A percentile compares a stretch with the other conserved stretches of the same genome.
These are phyloP conservation scores for Aureobasidium lini DNA, from an alignment of 2,329 filamentous ascomycete genomes.

Conservation along the genomic window DNA sequence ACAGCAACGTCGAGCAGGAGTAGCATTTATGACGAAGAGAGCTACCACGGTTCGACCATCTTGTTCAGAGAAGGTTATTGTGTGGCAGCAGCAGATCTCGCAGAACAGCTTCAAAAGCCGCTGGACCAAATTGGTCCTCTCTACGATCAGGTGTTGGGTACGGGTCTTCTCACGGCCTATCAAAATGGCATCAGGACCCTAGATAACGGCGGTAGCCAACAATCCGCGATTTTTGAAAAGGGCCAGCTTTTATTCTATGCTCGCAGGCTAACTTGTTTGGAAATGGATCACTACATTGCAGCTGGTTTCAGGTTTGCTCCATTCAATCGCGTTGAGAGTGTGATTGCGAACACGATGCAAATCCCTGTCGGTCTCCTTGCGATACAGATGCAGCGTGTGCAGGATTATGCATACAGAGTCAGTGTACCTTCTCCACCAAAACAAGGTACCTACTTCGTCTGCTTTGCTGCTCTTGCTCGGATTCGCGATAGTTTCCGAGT, in stretches of 20 bases:
- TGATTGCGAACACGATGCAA: slow-evolving; percentile 67
- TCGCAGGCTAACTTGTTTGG: slow-evolving; percentile 52
- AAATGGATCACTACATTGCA: slow-evolving; percentile 58
- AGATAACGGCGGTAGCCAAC: slow-evolving; percentile 11
- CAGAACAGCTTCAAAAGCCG: slow-evolving; percentile 57
- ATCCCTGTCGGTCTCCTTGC: slow-evolving; percentile 58
- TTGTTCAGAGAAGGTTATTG: slow-evolving; percentile 81
- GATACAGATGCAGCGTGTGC: slow-evolving; percentile 56
- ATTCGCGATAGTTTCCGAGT: slow-evolving; percentile 34
- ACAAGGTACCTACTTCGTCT: slow-evolving; percentile 31
- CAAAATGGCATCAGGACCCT: slow-evolving; percentile 4
- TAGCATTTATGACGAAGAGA: slow-evolving; percentile 43
- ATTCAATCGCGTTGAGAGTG: slow-evolving; percentile 58
- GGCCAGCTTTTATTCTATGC: slow-evolving; percentile 79
- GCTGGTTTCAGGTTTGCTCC: slow-evolving; percentile 73
- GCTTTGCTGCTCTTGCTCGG: slow-evolving; percentile 29
- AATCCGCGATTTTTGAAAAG: slow-evolving; percentile 45
- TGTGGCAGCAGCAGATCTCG: slow-evolving; percentile 66
- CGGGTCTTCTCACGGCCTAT: slow-evolving; percentile 36
- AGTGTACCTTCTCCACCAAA: slow-evolving; percentile 33
- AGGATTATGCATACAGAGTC: slow-evolving; percentile 45
- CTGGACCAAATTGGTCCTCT: slow-evolving; percentile 53
- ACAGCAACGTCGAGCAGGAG: slow-evolving; percentile 24
- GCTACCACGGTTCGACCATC: slow-evolving; percentile 62
- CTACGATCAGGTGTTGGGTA: slow-evolving; percentile 69